Base-by-base conservation (phyloP, 805 yeast genomes). In the Kodamaea restingae region DNA sequence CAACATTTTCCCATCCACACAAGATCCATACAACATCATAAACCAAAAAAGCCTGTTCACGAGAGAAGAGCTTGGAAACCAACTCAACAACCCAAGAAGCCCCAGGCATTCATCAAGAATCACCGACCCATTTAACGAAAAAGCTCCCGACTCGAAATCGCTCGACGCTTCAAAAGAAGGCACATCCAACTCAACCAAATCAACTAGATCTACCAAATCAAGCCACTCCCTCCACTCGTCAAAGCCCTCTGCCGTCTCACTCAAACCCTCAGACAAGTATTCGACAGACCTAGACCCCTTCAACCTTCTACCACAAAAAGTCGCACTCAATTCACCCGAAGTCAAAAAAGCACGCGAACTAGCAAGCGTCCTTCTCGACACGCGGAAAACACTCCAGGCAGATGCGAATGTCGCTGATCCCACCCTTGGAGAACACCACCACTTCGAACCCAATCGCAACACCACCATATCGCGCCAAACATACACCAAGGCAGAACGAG, bases 401-500 rank as follows among this genome's bases (percentile, higher is more conserved):
- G 76, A 70, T 25, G 56, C 64, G 40, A 67, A 71, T 42, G 58
- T 73, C 5, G 45, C 60, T 4, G 72, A 71, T 35, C 52, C 65
- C 15, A 39, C 34, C 26, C 17, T 24, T 5, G 33, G 38, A 12
- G 33, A 40, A 17, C 32, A 45, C 2, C 32, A 37, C 29, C 42
- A 40, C 35, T 28, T 18, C 30, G 35, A 6, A 20, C 15, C 27
- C 17, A 33, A 30, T 33, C 30, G 15, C 7, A 32, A 18, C 38
- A 8, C 17, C 29, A 28, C 14, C 14, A 49, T 63, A 1, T 60
- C 76, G 3, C 59, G 61, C 18, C 50, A 63, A 4, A 64, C 78
- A 0, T 46, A 66, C 9, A 56, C 63, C 17, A 51, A 82, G 36
- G 79, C 78, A 0, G 78, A 74, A 36, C 65, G 66, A 40, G 78